Conservation (phyloP, 306 rosid species). For the Benincasa hispida region DNA sequence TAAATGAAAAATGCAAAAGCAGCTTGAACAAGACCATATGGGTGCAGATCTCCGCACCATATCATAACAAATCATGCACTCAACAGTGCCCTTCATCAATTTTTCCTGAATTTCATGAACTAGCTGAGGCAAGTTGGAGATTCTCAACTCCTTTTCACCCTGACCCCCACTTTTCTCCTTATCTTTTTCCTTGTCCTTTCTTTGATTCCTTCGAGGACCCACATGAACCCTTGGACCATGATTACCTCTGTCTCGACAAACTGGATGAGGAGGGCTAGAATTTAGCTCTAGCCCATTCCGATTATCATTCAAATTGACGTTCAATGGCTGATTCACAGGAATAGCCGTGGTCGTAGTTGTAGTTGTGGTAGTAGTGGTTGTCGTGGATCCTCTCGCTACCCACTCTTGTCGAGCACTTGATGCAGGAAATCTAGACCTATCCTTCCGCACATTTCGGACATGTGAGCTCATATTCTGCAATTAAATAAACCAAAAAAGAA, state of each 20-base stretch:
- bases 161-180: slow-evolving; percentile 29
- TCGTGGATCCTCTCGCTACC: slow-evolving; percentile 39
- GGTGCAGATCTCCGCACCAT: slow-evolving; percentile 78
- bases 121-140: slow-evolving; percentile 62
- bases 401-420: slow-evolving; percentile 42
- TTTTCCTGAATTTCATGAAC: slow-evolving; percentile 90
- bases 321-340: slow-evolving; percentile 1
- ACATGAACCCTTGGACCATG: slow-evolving; percentile 17
- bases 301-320: neutral
- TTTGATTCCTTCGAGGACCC: slow-evolving; percentile 20
- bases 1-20: slow-evolving; percentile 78
- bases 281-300: neutral
- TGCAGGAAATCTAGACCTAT: slow-evolving; percentile 33
- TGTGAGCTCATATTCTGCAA: slow-evolving; percentile 41
- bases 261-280: neutral
- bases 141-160: slow-evolving; percentile 20
- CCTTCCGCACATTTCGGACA: slow-evolving; percentile 37
- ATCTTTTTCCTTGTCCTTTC: slow-evolving; percentile 21
- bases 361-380: neutral
- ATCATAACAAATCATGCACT: slow-evolving; percentile 93
- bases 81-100: slow-evolving; percentile 53
- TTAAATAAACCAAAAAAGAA: neutral
- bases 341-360: slow-evolving; percentile 7
- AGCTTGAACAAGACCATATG: slow-evolving; percentile 81
- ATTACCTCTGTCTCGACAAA: slow-evolving; percentile 14